Evolutionary conservation across 305 asterid genomes (phyloP).

Genomic region (Fraxinus platypoda): DNA sequence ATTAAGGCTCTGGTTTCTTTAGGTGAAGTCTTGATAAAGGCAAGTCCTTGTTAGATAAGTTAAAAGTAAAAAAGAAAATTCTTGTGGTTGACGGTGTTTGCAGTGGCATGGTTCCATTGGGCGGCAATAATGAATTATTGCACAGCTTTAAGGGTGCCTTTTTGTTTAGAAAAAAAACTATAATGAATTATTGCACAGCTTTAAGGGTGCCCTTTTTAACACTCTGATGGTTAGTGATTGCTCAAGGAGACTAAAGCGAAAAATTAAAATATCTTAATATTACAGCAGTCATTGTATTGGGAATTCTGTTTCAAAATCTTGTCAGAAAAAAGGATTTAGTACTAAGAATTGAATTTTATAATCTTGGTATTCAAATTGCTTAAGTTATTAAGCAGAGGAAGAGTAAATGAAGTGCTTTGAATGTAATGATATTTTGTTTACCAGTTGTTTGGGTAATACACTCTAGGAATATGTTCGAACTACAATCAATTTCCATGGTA

Average conservation of each 20-base stretch:
- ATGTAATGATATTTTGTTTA: background rate
- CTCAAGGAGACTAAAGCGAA: background rate
- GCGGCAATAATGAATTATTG: background rate
- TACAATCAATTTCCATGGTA: background rate
- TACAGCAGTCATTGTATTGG: background rate
- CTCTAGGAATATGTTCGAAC: background rate
- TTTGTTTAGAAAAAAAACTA: background rate
- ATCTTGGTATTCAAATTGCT: background rate
- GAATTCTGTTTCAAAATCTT: background rate
- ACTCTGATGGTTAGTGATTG: background rate
- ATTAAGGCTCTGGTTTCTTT: background rate
- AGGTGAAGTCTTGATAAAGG: background rate
- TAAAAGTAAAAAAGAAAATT: background rate
- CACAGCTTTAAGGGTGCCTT: background rate
- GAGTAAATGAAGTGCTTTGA: background rate
- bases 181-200: too few species aligned
- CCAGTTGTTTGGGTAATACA: background rate
- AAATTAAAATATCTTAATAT: background rate
- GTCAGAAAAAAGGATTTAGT: background rate
- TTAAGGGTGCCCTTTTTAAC: background rate
- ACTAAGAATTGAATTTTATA: background rate
- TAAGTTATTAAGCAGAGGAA: background rate
- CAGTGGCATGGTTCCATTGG: background rate
- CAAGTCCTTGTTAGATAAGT: background rate
- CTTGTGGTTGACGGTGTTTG: background rate